Percentiles rank a stretch among this genome's conserved stretches.
Conservation (phyloP, 768 basidiomycete genomes). For the Naganishia friedmannii region DNA sequence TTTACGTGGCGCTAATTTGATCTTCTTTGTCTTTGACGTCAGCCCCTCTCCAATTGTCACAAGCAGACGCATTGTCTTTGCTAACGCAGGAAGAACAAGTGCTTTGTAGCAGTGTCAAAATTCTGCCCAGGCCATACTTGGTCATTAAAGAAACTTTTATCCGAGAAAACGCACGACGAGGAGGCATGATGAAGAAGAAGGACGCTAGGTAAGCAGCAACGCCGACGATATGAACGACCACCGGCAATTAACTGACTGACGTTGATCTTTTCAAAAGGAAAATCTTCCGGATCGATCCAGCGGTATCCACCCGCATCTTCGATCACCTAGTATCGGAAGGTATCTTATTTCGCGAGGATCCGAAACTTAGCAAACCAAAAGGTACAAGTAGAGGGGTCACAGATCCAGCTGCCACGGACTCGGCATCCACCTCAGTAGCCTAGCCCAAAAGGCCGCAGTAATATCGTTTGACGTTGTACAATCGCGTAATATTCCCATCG, state of each 20-base stretch:
- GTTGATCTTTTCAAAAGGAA: background rate
- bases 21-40: conserved; percentile 12
- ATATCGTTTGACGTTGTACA: background rate
- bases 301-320: conserved; percentile 6
- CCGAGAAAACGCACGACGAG: conserved; percentile 83
- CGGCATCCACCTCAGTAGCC: background rate
- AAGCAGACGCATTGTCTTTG: conserved; percentile 82
- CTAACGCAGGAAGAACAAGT: conserved; percentile 82
- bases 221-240: background rate
- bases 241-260: background rate
- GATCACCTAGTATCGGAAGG: background rate
- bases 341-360: conserved; percentile 7
- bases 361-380: conserved; percentile 5
- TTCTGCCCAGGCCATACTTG: conserved; percentile 91
- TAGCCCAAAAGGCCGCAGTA: too few relatives aligned
- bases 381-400: background rate
- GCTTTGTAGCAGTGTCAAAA: conserved; percentile 82
- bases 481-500: background rate
- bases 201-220: conserved; percentile 59
- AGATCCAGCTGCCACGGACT: background rate
- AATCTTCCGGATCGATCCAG: conserved; percentile 19
- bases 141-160: conserved; percentile 93
- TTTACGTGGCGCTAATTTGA: too few relatives aligned
- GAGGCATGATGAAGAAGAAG: conserved; percentile 78
- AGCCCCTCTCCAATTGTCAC: conserved; percentile 78